Evolutionary conservation across 805 yeast genomes (phyloP).

Genomic region (Nakazawaea pomicola): DNA sequence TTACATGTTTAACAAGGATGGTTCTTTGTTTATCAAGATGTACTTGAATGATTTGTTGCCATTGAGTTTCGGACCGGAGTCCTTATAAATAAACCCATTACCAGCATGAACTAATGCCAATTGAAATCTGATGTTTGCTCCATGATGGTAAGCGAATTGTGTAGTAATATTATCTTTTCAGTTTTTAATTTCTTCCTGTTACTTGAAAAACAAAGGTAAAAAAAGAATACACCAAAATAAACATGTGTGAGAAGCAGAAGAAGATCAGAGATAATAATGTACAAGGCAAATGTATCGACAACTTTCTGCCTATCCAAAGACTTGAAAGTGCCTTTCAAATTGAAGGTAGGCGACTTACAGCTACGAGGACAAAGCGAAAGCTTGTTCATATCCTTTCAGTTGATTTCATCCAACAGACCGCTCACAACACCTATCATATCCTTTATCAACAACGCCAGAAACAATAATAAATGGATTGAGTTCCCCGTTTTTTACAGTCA

Average conservation of each 20-base stretch:
- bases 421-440: slow-evolving; percentile 41
- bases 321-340: slow-evolving; percentile 39
- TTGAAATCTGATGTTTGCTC: no score
- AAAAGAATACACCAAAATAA: neutral
- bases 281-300: slow-evolving; percentile 20
- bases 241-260: no score
- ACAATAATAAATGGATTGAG: slow-evolving; percentile 62
- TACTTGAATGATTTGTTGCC: slow-evolving; percentile 69
- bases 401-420: slow-evolving; percentile 38
- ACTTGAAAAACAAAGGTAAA: slow-evolving; percentile 1
- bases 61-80: slow-evolving; percentile 80
- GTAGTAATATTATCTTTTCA: no score
- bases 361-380: slow-evolving; percentile 11
- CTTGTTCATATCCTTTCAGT: slow-evolving; percentile 12
- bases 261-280: neutral
- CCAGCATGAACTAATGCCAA: no score
- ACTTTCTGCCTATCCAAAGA: slow-evolving; percentile 57
- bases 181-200: no score
- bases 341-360: slow-evolving; percentile 32
- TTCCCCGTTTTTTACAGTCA: slow-evolving; percentile 71
- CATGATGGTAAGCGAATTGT: no score
- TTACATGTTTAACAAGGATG: slow-evolving; percentile 62
- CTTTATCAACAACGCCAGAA: slow-evolving; percentile 20
- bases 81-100: slow-evolving; percentile 26
- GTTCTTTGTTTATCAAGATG: slow-evolving; percentile 37